Evolutionary conservation across 2,329 filamentous ascomycete species (phyloP), one percentile per base, ranked within the genome.

Genomic region (Aschersonia sp.): DNA sequence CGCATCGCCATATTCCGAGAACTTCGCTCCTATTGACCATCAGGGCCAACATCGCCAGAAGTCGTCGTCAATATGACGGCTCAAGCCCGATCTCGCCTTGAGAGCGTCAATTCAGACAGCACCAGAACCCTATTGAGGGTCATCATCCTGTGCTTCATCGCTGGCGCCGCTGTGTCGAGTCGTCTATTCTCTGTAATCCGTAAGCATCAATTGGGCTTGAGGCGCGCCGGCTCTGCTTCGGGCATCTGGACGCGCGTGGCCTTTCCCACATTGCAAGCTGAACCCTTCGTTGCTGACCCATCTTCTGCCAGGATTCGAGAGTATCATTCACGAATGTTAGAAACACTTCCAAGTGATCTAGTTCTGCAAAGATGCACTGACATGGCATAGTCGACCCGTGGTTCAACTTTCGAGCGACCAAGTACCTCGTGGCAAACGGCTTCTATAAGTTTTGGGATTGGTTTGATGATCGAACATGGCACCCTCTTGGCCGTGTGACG

Each of bases 391-490:
- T 98, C 70, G 92, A 98, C 69, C 92, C 92, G 37, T 98, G 92
- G 92, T 98, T 98, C 73, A 98, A 98, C 70, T 98, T 98, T 70
- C 79, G 92, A 67, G 92, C 92, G 55, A 97, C 92, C 48, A 97
- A 97, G 69, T 97, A 98, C 62, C 79, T 98, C 48, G 87, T 98
- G 48, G 79, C 90, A 62, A 80, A 98, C 81, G 92, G 92, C 59
- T 97, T 98, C 71, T 94, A 95, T 68, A 88, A 85, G 66, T 98
- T 98, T 66, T 98, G 92, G 92, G 90, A 98, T 66, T 98, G 92
- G 92, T 98, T 98, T 62, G 92, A 98, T 68, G 92, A 98, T 73
- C 83, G 92, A 72, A 98, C 92, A 79, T 98, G 92, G 92, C 90
- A 98, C 69, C 92, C 92, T 58, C 84, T 98, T 52, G 92, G 92